Evolutionary conservation across 176 grass and related monocot species (phyloP), one percentile per base, ranked within the genome.

Genomic region (maize (Zea mays)): DNA sequence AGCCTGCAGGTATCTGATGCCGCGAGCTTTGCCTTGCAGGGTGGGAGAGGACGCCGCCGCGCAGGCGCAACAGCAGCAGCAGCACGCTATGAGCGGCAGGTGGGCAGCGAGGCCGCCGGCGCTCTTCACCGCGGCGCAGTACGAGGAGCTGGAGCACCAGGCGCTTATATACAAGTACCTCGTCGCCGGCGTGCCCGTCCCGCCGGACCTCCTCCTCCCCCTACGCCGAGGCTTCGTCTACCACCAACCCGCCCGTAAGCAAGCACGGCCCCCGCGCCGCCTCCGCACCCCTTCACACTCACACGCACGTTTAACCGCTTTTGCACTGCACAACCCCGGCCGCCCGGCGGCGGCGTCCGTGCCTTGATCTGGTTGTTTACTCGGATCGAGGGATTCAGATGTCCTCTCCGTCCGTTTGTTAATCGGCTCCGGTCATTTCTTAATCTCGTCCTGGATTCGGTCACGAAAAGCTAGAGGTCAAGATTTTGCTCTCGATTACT

Each of bases 121-220:
- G 43, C 76, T 80, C 5, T 98, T 98, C 87, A 94, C 95, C 73
- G 61, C 85, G 56, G 80, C 91, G 69, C 95, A 98, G 84, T 94
- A 86, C 87, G 85, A 98, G 77, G 95, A 98, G 95, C 80, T 98
- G 65, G 86, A 94, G 87, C 87, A 87, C 36, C 95, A 98, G 76
- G 91, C 85, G 63, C 95, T 94, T 41, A 88, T 98, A 8, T 94
- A 88, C 85, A 94, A 98, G 89, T 88, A 98, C 87, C 84, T 98
- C 63, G 82, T 90, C 43, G 87, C 89, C 67, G 95, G 95, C 47
- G 91, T 90, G 12, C 87, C 95, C 51, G 74, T 98, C 57, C 95
- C 95, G 56, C 73, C 70, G 83, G 89, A 98, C 72, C 95, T 98
- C 52, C 85, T 98, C 55, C 73, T 90, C 63, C 80, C 85, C 7